Evolutionary conservation across 1,139 yeast species (phyloP).

Genomic region (Lodderomyces oxycetoniae): DNA sequence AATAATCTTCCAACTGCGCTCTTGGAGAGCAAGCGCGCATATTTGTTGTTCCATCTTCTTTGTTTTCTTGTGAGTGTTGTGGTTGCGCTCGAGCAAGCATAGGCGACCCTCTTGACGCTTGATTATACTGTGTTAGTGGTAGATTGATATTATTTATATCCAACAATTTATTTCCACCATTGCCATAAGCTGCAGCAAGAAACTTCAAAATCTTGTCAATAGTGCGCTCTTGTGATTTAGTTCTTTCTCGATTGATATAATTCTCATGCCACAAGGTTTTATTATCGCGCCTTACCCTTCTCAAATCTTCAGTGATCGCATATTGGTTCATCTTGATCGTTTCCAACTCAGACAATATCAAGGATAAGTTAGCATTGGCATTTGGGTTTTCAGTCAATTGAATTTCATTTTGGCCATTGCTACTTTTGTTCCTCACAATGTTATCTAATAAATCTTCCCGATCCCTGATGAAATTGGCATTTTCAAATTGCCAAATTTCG

Average conservation of each 20-base stretch:
- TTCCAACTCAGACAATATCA: constrained; percentile 69
- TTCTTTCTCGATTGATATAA: constrained; percentile 75
- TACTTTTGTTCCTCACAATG: constrained; percentile 49
- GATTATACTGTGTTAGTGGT: constrained; percentile 9
- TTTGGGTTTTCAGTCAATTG: constrained; percentile 5
- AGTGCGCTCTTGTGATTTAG: constrained; percentile 80
- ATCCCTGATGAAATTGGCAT: constrained; percentile 70
- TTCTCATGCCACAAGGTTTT: constrained; percentile 90
- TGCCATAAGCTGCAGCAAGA: constrained; percentile 65
- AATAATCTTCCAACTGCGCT: too few species aligned
- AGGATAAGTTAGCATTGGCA: constrained; percentile 25
- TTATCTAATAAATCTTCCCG: constrained; percentile 71
- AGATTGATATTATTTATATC: constrained; percentile 30
- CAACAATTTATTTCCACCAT: constrained; percentile 38
- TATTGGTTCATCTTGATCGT: constrained; percentile 71
- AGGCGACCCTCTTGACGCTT: constrained; percentile 7
- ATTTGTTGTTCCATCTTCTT: background rate
- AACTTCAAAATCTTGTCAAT: constrained; percentile 83
- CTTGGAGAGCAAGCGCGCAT: too few species aligned
- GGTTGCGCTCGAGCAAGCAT: constrained; percentile 9
- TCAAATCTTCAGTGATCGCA: constrained; percentile 76
- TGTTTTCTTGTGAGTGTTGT: constrained; percentile 8
- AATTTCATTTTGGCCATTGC: constrained; percentile 34
- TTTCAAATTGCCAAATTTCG: constrained; percentile 69
- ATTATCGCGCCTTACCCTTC: constrained; percentile 80